Evolutionary conservation across 768 basidiomycete genomes (phyloP), one percentile per base, ranked within the genome.

Genomic region (Trametes elegans): DNA sequence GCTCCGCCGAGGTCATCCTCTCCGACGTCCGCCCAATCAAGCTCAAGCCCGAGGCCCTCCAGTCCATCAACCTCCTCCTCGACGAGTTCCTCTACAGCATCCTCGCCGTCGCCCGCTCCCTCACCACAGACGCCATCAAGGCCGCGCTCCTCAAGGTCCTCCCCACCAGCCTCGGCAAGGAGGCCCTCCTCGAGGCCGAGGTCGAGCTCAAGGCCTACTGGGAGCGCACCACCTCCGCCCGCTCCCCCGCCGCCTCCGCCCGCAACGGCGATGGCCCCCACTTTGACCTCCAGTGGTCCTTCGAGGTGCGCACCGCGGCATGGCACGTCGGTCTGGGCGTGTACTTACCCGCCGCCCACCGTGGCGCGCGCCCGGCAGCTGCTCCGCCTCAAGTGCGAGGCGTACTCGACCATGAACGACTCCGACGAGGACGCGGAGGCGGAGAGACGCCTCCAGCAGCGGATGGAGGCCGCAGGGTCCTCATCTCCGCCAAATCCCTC

Each of bases 21-120:
- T 93, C 90, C 56, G 94, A 98, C 64, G 83, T 95, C 51, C 86
- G 94, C 18, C 91, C 92, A n/a, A 94, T 91, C 61, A 88, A 84
- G 68, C 82, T 96, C 71, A 84, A 85, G 60, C 66, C 77, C 18
- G 84, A 93, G 48, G 87, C 90, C n/a, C 82, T 97, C 43, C 76
- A 75, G 55, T 79, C 81, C 56, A 81, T 93, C 74, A 94, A 94
- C 69, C 81, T 84, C 58, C 72, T 92, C 41, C 79, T 94, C 55
- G 93, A 94, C 73, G 93, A 94, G 71, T 80, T 93, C 56, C 76
- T 95, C 46, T 83, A 84, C 72, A 84, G 76, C 53, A 82, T 92
- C 51, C 79, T 93, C 64, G 75, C 72, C 56, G 76, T 78, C 19
- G 77, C 90, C 6, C 76, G 82, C 60, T 87, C 90, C 28, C 74